Percentiles rank a stretch among this genome's conserved stretches.
These are phyloP conservation scores for Dimargaris verticillata DNA, from an alignment of 192 early-diverging fungal genomes.

Conservation along the genomic window DNA sequence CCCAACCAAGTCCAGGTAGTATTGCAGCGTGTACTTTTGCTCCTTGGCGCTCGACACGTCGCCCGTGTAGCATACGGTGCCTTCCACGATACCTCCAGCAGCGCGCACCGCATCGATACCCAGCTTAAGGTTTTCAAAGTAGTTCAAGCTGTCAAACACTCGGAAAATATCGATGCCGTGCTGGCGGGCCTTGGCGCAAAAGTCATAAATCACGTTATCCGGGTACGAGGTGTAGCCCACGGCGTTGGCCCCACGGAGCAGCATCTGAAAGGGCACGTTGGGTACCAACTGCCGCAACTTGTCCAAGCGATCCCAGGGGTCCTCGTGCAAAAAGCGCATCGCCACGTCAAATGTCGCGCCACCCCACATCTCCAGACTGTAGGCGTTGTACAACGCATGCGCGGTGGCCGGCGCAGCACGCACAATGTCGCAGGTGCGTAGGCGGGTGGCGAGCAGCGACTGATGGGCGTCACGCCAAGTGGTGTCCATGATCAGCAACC, in stretches of 20 bases:
- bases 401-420: slow-evolving; percentile 77
- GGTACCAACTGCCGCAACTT: slow-evolving; percentile 72
- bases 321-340: slow-evolving; percentile 90
- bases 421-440: slow-evolving; percentile 86
- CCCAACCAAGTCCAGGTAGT: slow-evolving; percentile 83
- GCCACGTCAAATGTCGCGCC: slow-evolving; percentile 96
- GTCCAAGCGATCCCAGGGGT: slow-evolving; percentile 89
- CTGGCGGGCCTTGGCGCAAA: slow-evolving; percentile 77
- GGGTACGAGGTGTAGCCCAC: slow-evolving; percentile 96
- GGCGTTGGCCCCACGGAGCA: slow-evolving; percentile 93
- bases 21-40: slow-evolving; percentile 75
- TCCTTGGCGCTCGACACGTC: slow-evolving; percentile 74
- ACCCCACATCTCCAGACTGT: slow-evolving; percentile 94
- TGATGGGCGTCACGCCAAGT: slow-evolving; percentile 97
- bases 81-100: slow-evolving; percentile 90
- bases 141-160: slow-evolving; percentile 96
- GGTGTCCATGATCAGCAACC: slow-evolving; percentile 88
- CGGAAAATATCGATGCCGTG: slow-evolving; percentile 93
- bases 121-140: slow-evolving; percentile 85
- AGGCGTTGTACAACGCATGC: slow-evolving; percentile 72
- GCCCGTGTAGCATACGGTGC: slow-evolving; percentile 81
- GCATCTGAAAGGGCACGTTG: slow-evolving; percentile 97
- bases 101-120: slow-evolving; percentile 85
- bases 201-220: slow-evolving; percentile 93
- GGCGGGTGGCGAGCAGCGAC: slow-evolving; percentile 83